A percentile compares a stretch with the other conserved stretches of the same genome.
Conservation (phyloP, 139 green algal species). For the Picochlorum sp. region DNA sequence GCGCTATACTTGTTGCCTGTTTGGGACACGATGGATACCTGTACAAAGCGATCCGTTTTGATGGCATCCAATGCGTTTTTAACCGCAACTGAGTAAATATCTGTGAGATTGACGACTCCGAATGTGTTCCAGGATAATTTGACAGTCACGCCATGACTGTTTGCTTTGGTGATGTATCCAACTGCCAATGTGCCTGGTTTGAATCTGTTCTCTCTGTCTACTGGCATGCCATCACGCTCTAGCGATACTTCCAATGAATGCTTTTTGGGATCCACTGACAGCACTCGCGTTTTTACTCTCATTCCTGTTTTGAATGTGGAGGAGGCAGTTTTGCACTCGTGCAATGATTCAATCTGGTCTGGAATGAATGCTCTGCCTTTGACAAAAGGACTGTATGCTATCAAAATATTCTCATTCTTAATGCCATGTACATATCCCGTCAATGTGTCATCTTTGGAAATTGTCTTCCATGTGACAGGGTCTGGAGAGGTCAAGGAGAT, state of each 20-base stretch:
- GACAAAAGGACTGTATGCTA: slow-evolving; percentile 15
- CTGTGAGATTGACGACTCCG: slow-evolving; percentile 58
- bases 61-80: slow-evolving; percentile 52
- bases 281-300: slow-evolving; percentile 4
- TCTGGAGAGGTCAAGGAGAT: too few relatives aligned
- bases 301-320: slow-evolving; percentile 3
- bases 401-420: slow-evolving; percentile 19
- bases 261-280: slow-evolving; percentile 24
- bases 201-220: background rate
- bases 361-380: slow-evolving; percentile 17
- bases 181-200: slow-evolving; percentile 32
- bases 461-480: background rate
- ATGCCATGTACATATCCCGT: slow-evolving; percentile 29
- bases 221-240: background rate
- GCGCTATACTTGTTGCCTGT: background rate
- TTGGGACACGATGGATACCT: slow-evolving; percentile 29
- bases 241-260: slow-evolving; percentile 46
- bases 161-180: slow-evolving; percentile 31
- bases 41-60: slow-evolving; percentile 39
- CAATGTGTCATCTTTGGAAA: slow-evolving; percentile 17
- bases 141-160: slow-evolving; percentile 51
- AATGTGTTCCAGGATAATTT: slow-evolving; percentile 28
- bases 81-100: slow-evolving; percentile 67
- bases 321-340: slow-evolving; percentile 9
- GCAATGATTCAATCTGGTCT: background rate